Evolutionary conservation across 225 moss, liverwort and hornwort genomes (phyloP).

Genomic region (Rhytidiadelphus loreus): DNA sequence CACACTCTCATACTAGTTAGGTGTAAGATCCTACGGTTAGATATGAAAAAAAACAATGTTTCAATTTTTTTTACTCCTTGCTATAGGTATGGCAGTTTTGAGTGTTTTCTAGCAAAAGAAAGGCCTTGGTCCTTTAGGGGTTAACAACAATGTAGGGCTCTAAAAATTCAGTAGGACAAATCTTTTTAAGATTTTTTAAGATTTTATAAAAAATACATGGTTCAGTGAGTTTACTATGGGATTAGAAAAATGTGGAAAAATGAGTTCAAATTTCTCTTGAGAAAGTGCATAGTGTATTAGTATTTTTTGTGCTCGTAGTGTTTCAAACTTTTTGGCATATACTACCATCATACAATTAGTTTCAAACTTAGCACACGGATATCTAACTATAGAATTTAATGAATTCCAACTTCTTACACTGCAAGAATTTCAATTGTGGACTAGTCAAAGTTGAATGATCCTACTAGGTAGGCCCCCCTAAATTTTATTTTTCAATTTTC

Average conservation of each 20-base stretch:
- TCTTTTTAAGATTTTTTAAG: too few species aligned
- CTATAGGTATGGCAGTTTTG: too few species aligned
- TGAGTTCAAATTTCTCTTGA: neutral
- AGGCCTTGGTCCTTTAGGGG: too few species aligned
- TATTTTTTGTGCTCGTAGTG: neutral
- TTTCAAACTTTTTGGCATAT: neutral
- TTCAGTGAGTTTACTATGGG: fast-evolving
- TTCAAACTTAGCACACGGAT: neutral
- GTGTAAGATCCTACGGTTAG: too few species aligned
- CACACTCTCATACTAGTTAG: too few species aligned
- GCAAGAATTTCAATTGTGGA: neutral
- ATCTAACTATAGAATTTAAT: neutral
- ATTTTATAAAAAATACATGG: too few species aligned
- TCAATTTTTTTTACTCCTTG: too few species aligned
- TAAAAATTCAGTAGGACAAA: too few species aligned
- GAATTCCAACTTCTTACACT: neutral
- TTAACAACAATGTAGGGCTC: too few species aligned
- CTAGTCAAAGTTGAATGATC: neutral
- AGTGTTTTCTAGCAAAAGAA: too few species aligned
- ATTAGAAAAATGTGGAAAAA: neutral
- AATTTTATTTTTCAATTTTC: neutral
- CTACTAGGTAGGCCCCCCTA: fast-evolving
- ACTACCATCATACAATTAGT: neutral
- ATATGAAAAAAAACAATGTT: too few species aligned
- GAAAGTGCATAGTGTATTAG: fast-evolving